These are phyloP conservation scores for Rhizophagus sp. DNA, from an alignment of 192 early-diverging fungal genomes.

Conservation along the genomic window DNA sequence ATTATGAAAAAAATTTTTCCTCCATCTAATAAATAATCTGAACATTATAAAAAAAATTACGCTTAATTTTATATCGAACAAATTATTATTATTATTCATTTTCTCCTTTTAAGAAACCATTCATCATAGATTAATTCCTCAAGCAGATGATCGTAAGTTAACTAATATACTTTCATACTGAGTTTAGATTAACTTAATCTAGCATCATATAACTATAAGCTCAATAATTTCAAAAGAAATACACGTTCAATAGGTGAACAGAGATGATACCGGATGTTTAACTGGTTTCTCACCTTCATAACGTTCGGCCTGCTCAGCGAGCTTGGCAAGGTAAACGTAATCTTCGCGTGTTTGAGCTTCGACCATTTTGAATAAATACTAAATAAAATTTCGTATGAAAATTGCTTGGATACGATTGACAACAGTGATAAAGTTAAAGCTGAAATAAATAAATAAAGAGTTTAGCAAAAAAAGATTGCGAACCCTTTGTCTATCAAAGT, in stretches of 20 bases:
- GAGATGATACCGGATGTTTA: slow-evolving; percentile 17
- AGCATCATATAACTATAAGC: not conserved
- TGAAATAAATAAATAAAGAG: slow-evolving; percentile 5
- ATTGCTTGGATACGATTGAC: not conserved
- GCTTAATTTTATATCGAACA: too few relatives aligned
- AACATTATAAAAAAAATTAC: too few relatives aligned
- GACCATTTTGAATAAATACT: slow-evolving; percentile 20
- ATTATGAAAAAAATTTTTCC: too few relatives aligned
- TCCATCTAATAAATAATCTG: too few relatives aligned
- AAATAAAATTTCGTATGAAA: not conserved
- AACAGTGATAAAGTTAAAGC: not conserved
- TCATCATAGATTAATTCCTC: too few relatives aligned
- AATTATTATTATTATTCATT: too few relatives aligned
- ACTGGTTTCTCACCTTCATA: slow-evolving; percentile 83
- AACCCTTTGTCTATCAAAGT: slow-evolving; percentile 9
- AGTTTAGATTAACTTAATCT: not conserved
- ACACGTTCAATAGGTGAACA: slow-evolving; percentile 9
- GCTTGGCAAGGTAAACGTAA: slow-evolving; percentile 97
- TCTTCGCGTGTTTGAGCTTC: slow-evolving; percentile 40
- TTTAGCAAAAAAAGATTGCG: slow-evolving; percentile 1
- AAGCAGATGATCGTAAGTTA: not conserved
- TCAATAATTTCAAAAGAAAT: not conserved
- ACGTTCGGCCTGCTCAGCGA: slow-evolving; percentile 98
- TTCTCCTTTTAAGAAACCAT: too few relatives aligned
- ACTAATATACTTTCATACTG: not conserved